Conservation (phyloP, 495 filamentous ascomycete species). For the Cercophora sp. region DNA sequence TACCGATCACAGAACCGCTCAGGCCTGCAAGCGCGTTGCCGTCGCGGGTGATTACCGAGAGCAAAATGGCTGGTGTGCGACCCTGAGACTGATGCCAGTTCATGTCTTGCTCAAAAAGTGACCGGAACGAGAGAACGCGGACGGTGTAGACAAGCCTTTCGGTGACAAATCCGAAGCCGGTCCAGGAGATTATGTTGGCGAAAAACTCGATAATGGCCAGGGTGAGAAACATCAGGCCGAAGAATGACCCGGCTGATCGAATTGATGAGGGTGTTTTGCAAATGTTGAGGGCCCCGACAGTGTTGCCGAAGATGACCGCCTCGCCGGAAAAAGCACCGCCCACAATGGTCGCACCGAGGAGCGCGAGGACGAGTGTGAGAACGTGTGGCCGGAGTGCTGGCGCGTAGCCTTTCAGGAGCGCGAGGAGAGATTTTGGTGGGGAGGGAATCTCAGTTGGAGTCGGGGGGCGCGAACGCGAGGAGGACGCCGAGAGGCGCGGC, state of each 20-base stretch:
- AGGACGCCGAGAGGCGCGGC: too few species aligned
- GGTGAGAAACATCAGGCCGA: conserved; percentile 87
- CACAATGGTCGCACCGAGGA: conserved; percentile 20
- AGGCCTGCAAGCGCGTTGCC: conserved; percentile 76
- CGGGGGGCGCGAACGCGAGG: too few species aligned
- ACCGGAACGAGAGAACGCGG: conserved; percentile 71
- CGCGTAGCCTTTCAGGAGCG: conserved; percentile 12
- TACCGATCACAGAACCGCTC: conserved; percentile 72
- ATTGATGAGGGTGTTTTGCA: conserved; percentile 37
- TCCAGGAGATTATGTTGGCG: conserved; percentile 61
- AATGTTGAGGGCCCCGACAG: conserved; percentile 33
- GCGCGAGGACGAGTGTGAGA: conserved; percentile 15
- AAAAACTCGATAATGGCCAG: conserved; percentile 72
- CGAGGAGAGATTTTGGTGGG: conserved; percentile 14
- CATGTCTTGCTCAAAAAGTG: conserved; percentile 87
- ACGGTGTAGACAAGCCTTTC: conserved; percentile 72
- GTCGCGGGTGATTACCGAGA: conserved; percentile 74
- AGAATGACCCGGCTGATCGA: conserved; percentile 69
- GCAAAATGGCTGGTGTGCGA: conserved; percentile 74
- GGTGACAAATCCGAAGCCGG: conserved; percentile 70
- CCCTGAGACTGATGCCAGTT: conserved; percentile 76
- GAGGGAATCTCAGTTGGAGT: conserved; percentile 40
- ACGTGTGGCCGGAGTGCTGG: conserved; percentile 16
- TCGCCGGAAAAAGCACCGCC: conserved; percentile 30
- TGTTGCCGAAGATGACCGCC: conserved; percentile 29